These are phyloP conservation scores for Whalleya microplaca DNA, from an alignment of 2,329 filamentous ascomycete genomes.

Conservation along the genomic window DNA sequence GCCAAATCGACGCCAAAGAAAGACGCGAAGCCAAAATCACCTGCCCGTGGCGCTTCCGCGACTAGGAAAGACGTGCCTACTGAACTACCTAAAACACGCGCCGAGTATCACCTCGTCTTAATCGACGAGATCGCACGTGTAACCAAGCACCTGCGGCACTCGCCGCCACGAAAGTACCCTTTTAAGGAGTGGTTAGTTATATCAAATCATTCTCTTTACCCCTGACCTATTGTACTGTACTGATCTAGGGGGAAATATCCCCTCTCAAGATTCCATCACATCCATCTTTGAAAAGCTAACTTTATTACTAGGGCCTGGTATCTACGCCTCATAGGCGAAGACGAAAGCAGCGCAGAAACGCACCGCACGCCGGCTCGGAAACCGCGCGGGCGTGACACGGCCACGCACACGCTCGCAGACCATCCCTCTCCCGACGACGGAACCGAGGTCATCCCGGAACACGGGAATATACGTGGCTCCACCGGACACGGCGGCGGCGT, in stretches of 20 bases:
- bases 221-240: too few relatives aligned
- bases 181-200: slow-evolving; percentile 51
- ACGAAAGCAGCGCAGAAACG: slow-evolving; percentile 55
- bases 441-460: slow-evolving; percentile 59
- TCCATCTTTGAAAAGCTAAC: slow-evolving; percentile 6
- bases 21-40: slow-evolving; percentile 3
- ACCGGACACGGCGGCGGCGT: too few relatives aligned
- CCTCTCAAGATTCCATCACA: too few relatives aligned
- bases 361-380: slow-evolving; percentile 46
- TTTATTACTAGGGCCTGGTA: slow-evolving; percentile 70
- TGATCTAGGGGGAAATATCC: too few relatives aligned
- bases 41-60: slow-evolving; percentile 14
- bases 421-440: slow-evolving; percentile 19
- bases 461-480: too few relatives aligned
- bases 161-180: slow-evolving; percentile 66
- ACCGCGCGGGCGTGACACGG: slow-evolving; percentile 3
- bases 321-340: slow-evolving; percentile 73
- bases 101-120: slow-evolving; percentile 66
- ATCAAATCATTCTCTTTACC: background rate
- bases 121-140: slow-evolving; percentile 72
- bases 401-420: background rate
- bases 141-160: slow-evolving; percentile 62
- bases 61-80: slow-evolving; percentile 42
- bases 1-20: background rate
- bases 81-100: slow-evolving; percentile 44